Conservation (phyloP, 371 early-diverging fungal species). For the Rhizopus microsporus region DNA sequence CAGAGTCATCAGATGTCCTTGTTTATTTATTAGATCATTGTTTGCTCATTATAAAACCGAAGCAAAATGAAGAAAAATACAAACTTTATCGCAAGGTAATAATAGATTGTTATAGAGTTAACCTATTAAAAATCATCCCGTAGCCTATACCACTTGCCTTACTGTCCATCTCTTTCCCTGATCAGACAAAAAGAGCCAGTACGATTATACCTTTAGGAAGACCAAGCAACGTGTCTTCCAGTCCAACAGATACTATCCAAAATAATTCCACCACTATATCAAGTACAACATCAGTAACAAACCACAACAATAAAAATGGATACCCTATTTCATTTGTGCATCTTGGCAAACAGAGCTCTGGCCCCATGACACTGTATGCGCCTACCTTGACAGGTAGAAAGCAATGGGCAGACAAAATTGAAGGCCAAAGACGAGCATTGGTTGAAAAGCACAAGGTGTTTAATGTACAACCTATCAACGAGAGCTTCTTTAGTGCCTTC, state of each 20-base stretch:
- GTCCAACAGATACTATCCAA: constrained; percentile 1
- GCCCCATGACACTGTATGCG: constrained; percentile 72
- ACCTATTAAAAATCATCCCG: constrained; percentile 36
- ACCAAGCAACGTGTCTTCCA: constrained; percentile 20
- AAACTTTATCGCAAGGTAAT: constrained; percentile 46
- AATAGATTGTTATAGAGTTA: not conserved
- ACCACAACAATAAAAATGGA: constrained; percentile 35
- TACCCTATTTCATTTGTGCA: constrained; percentile 75
- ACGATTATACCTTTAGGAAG: constrained; percentile 42
- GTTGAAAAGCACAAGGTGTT: constrained; percentile 61
- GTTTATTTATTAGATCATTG: constrained; percentile 88
- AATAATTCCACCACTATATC: not conserved
- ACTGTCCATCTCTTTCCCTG: constrained; percentile 65
- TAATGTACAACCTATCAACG: constrained; percentile 50
- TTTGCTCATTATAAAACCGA: constrained; percentile 74
- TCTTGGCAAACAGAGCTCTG: constrained; percentile 70
- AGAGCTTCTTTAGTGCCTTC: constrained; percentile 34
- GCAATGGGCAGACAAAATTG: constrained; percentile 85
- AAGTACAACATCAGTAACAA: constrained; percentile 3
- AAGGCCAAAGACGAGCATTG: constrained; percentile 66
- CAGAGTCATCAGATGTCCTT: constrained; percentile 67
- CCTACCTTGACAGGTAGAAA: constrained; percentile 70
- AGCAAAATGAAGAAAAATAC: constrained; percentile 40
- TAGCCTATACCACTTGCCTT: constrained; percentile 80
- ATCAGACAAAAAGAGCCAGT: constrained; percentile 46